These are phyloP conservation scores for Arthromyces matolae DNA, from an alignment of 768 basidiomycete species.

Conservation along the genomic window DNA sequence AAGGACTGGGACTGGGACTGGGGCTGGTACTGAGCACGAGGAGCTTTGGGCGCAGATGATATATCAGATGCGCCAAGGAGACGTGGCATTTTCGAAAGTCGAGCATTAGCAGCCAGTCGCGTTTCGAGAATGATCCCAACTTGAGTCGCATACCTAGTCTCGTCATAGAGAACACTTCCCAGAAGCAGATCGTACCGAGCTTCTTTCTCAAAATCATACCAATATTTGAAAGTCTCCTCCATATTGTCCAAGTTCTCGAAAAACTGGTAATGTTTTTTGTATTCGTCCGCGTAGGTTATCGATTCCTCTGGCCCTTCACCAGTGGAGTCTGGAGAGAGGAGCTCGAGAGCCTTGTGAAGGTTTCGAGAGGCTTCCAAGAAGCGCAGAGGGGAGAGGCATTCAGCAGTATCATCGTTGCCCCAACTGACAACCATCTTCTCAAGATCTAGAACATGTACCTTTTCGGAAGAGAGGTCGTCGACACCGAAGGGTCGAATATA, in stretches of 20 bases:
- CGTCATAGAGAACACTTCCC: not conserved
- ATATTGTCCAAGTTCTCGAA: slow-evolving; percentile 8
- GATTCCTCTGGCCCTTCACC: not conserved
- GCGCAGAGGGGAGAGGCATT: not conserved
- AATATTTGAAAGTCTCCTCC: slow-evolving; percentile 3
- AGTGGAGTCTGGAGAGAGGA: not conserved
- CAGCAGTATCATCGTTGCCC: not conserved
- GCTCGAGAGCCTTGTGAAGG: not conserved
- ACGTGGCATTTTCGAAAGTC: not conserved
- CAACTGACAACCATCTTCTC: not conserved
- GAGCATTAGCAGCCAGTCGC: not conserved
- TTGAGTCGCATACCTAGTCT: not conserved
- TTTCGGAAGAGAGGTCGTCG: not conserved
- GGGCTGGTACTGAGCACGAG: not conserved
- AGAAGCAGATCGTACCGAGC: not conserved
- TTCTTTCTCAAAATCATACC: slow-evolving; percentile 11
- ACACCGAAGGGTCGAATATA: not conserved
- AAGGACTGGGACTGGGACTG: not conserved
- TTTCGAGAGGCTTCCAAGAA: not conserved
- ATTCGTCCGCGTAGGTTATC: not conserved
- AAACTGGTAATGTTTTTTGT: slow-evolving; percentile 2
- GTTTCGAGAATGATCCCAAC: not conserved
- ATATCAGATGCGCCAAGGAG: not conserved
- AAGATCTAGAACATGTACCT: not conserved
- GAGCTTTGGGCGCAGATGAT: not conserved